Evolutionary conservation across 2,329 filamentous ascomycete genomes (phyloP).

Genomic region (Colletotrichum liaoningense): DNA sequence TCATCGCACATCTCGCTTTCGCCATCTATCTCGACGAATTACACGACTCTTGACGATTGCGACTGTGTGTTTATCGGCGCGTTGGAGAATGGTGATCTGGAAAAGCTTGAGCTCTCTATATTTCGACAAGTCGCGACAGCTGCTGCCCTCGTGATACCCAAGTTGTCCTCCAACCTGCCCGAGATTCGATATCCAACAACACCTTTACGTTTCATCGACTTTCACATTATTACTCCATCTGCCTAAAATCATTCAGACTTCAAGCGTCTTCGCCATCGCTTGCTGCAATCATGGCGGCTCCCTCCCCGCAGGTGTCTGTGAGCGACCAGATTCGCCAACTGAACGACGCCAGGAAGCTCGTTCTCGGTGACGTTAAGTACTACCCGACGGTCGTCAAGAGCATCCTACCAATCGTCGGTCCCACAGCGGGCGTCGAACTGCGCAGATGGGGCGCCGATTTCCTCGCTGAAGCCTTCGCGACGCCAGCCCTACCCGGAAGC

Average conservation of each 20-base stretch:
- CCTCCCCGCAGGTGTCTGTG: constrained; percentile 64
- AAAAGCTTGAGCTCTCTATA: constrained; percentile 34
- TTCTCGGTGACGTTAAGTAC: constrained; percentile 86
- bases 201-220: background rate
- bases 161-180: background rate
- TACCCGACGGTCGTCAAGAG: constrained; percentile 93
- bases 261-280: background rate
- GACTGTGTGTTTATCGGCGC: constrained; percentile 14
- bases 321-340: constrained; percentile 87
- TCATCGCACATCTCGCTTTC: constrained; percentile 2
- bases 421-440: constrained; percentile 79
- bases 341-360: constrained; percentile 89
- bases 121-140: constrained; percentile 37
- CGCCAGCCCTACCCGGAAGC: constrained; percentile 80
- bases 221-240: background rate
- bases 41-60: background rate
- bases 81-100: constrained; percentile 34
- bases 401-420: constrained; percentile 90
- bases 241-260: background rate
- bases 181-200: background rate
- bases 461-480: constrained; percentile 94
- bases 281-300: constrained; percentile 59
- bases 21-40: background rate
- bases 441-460: constrained; percentile 98
- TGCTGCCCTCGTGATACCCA: constrained; percentile 22